A percentile compares a stretch with the other conserved stretches of the same genome.
Evolutionary conservation across 2,329 filamentous ascomycete species (phyloP).

Genomic region (Xylariaceae sp.): DNA sequence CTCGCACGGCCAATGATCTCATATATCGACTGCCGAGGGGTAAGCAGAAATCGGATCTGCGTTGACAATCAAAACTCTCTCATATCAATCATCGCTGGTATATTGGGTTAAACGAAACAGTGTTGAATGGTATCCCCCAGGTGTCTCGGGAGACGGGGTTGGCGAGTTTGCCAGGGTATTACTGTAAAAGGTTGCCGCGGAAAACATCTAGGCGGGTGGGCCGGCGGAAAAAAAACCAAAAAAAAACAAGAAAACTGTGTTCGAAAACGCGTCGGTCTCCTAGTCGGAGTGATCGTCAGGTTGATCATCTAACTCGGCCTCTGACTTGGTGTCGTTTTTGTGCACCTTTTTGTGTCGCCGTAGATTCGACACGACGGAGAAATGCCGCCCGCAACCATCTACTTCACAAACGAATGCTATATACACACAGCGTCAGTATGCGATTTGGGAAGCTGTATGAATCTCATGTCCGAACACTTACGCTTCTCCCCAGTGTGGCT

Average conservation of each 20-base stretch:
- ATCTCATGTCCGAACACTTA: constrained; percentile 47
- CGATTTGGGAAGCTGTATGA: neutral
- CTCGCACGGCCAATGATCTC: constrained; percentile 24
- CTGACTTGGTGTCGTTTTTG: constrained; percentile 65
- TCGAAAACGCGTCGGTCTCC: constrained; percentile 3
- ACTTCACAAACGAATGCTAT: constrained; percentile 90
- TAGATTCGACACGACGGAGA: constrained; percentile 94
- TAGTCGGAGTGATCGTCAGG: constrained; percentile 58
- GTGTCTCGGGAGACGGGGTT: constrained; percentile 17
- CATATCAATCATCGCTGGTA: constrained; percentile 21
- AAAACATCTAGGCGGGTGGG: constrained; percentile 4
- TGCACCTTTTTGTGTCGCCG: constrained; percentile 94
- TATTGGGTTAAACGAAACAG: constrained; percentile 19
- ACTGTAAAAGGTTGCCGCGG: constrained; percentile 1
- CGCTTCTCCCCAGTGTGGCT: constrained; percentile 97
- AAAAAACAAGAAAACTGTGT: neutral
- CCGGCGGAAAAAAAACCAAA: neutral
- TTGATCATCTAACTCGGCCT: constrained; percentile 58
- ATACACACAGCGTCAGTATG: constrained; percentile 9
- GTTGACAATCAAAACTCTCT: constrained; percentile 14
- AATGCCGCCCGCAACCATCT: constrained; percentile 89
- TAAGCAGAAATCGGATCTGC: constrained; percentile 18
- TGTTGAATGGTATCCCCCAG: constrained; percentile 22
- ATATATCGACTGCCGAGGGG: constrained; percentile 22
- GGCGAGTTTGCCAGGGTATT: constrained; percentile 7